Conservation (phyloP, 495 filamentous ascomycete genomes). For the Talaromyces wortmannii region DNA sequence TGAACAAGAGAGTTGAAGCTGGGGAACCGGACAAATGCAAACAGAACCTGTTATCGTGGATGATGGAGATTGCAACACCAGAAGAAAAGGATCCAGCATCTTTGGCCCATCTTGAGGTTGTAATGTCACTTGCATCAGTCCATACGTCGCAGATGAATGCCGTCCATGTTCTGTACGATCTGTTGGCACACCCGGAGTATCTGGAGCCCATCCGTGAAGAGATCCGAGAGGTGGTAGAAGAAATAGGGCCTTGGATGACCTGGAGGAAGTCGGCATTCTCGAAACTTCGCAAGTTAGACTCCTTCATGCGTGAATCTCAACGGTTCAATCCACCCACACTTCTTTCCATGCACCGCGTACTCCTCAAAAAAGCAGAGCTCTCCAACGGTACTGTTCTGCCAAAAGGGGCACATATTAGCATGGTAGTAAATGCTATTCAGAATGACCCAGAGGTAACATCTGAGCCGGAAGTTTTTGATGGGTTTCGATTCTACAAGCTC, state of each 20-base stretch:
- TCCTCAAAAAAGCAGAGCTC: not conserved
- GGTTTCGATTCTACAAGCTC: slow-evolving; percentile 21
- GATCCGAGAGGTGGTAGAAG: not conserved
- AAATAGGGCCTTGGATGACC: slow-evolving; percentile 2
- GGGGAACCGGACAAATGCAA: not conserved
- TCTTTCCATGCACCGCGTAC: slow-evolving; percentile 7
- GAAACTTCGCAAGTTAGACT: slow-evolving; percentile 25
- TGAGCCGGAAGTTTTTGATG: slow-evolving; percentile 24
- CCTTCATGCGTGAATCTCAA: slow-evolving; percentile 39
- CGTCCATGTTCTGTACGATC: slow-evolving; percentile 19
- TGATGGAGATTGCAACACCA: not conserved
- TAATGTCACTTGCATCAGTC: not conserved
- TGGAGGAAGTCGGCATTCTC: slow-evolving; percentile 5
- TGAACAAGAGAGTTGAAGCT: not conserved
- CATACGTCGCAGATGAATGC: not conserved
- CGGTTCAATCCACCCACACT: slow-evolving; percentile 22
- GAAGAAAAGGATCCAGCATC: not conserved
- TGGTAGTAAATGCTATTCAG: slow-evolving; percentile 2
- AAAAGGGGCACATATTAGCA: slow-evolving; percentile 10
- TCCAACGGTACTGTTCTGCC: slow-evolving; percentile 24
- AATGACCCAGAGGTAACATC: slow-evolving; percentile 22
- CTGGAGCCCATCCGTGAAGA: slow-evolving; percentile 2
- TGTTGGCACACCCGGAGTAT: slow-evolving; percentile 3
- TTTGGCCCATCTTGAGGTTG: not conserved
- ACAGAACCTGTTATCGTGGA: not conserved